Base-by-base conservation (phyloP, 2,329 filamentous ascomycete species). In the Bertia moriformis region DNA sequence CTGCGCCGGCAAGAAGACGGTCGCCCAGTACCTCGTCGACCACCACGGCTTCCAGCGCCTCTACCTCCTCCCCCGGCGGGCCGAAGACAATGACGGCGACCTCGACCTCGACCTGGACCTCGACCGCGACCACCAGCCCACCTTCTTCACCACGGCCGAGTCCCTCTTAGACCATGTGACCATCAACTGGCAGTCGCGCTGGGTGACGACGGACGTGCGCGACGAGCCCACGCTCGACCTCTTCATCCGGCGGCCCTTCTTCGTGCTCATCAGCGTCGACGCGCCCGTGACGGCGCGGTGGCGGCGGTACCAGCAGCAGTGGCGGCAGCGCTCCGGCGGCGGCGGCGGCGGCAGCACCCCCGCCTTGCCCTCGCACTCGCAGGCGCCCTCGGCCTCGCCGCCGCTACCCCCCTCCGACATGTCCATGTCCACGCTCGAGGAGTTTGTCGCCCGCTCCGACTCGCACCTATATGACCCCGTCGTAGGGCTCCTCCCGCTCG, bases 191-290 rank as follows among this genome's bases (percentile, higher is more conserved):
- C 75, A 72, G 46, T 71, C 79, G 41, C 75, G 78, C 40, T 98
- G 83, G 72, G 85, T 96, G 14, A 91, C 80, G 2, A 91, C 83
- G 3, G 81, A 91, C 52, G 78, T 95, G 45, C 74, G 78, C 62
- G 75, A 78, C 47, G 81, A 87, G 48, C 56, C 59, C 2, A 71
- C 80, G 4, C 71, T 94, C 3, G 84, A 95, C 49, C 69, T 77
- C 18, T 75, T 95, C 38, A 63, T 78, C 43, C 71, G 79, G 15
- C 74, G 91, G 4, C 91, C 91, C 1, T 95, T 94, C 64, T 96
- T 96, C 66, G 71, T 98, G 38, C 73, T 96, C 22, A 67, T 98
- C 51, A 89, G 85, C 55, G 78, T 96, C 37, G 89, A 96, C 58
- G 89, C 88, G 3, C 91, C 91, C 2, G 69, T 95, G 36, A 82